Evolutionary conservation across 2,329 filamentous ascomycete genomes (phyloP).

Genomic region (Trichoderma brevicompactum): DNA sequence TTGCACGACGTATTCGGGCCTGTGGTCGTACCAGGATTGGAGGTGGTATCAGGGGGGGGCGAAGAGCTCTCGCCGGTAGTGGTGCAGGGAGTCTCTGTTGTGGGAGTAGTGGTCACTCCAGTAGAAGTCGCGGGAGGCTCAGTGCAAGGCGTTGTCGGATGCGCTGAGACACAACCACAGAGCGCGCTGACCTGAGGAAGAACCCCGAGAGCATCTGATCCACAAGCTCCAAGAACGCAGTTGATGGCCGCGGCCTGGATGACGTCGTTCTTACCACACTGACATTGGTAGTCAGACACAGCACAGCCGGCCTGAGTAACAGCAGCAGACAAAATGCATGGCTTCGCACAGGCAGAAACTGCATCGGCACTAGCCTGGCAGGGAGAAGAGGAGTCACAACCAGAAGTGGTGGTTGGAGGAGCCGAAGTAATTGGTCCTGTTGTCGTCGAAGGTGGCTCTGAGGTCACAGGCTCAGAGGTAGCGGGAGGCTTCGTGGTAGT

Average conservation of each 20-base stretch:
- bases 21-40: conserved; percentile 21
- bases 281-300: conserved; percentile 31
- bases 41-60: neutral
- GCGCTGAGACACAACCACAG: conserved; percentile 36
- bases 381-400: conserved; percentile 20
- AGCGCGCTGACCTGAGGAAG: conserved; percentile 33
- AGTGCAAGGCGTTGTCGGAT: conserved; percentile 28
- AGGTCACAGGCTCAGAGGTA: neutral
- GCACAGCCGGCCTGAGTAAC: conserved; percentile 27
- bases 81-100: neutral
- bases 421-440: neutral
- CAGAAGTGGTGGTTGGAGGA: neutral
- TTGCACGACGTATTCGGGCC: conserved; percentile 30
- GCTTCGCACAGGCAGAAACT: conserved; percentile 30
- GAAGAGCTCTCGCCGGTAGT: conserved; percentile 2
- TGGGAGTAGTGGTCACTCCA: neutral
- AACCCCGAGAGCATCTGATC: conserved; percentile 31
- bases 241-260: conserved; percentile 31
- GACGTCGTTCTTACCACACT: conserved; percentile 28
- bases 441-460: conserved; percentile 2
- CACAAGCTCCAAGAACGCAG: conserved; percentile 37
- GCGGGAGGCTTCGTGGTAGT: neutral
- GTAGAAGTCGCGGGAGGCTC: conserved; percentile 15
- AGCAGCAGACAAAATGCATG: conserved; percentile 32
- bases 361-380: conserved; percentile 29